A percentile compares a stretch with the other conserved stretches of the same genome.
These are phyloP conservation scores for Dictyophora rubrovolvata DNA, from an alignment of 768 basidiomycete genomes.

Conservation along the genomic window DNA sequence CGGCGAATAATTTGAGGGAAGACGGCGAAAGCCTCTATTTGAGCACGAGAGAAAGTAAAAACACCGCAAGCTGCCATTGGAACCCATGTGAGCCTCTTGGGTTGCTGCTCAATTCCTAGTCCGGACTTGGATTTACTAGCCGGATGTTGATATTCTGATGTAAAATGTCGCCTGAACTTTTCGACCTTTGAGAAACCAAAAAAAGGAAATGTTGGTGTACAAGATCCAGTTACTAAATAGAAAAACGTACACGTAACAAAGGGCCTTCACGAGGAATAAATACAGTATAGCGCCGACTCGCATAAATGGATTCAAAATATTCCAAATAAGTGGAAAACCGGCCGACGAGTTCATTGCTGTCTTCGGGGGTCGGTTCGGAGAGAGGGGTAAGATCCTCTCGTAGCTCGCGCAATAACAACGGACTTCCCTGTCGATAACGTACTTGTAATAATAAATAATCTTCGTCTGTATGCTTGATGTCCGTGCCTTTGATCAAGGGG, in stretches of 20 bases:
- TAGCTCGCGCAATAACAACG: conserved; percentile 45
- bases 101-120: background rate
- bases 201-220: background rate
- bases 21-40: conserved; percentile 43
- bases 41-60: conserved; percentile 39
- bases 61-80: conserved; percentile 42
- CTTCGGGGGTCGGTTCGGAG: conserved; percentile 32
- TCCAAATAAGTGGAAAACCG: conserved; percentile 3
- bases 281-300: background rate
- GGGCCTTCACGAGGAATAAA: conserved; percentile 3
- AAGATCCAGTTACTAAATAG: background rate
- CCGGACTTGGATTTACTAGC: background rate
- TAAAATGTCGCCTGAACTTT: conserved; percentile 5
- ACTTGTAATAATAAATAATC: conserved; percentile 46
- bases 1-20: conserved; percentile 61
- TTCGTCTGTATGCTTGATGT: conserved; percentile 46
- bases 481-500: conserved; percentile 43
- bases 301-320: background rate
- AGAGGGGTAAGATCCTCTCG: conserved; percentile 57
- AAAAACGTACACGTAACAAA: background rate
- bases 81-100: conserved; percentile 16
- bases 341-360: background rate
- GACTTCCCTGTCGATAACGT: conserved; percentile 42
- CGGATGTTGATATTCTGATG: background rate
- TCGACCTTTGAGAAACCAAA: conserved; percentile 2